These are phyloP conservation scores for Pestalotiopsis sp. DNA, from an alignment of 2,329 filamentous ascomycete species.

Conservation along the genomic window DNA sequence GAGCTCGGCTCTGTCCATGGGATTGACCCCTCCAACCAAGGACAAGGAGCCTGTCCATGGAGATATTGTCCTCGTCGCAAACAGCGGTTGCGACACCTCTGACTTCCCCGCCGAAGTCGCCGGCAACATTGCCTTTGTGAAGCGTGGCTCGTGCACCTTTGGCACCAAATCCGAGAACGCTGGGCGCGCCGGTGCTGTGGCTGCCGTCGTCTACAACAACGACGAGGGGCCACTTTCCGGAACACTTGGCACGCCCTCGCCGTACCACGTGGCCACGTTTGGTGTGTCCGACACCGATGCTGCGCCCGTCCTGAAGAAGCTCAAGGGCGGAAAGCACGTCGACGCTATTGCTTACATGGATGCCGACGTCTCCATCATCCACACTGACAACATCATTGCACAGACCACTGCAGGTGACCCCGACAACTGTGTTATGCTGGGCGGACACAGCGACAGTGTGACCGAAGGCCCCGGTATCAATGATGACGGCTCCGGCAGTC, in stretches of 20 bases:
- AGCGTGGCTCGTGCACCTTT: constrained; percentile 72
- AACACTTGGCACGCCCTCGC: constrained; percentile 66
- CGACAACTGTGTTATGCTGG: constrained; percentile 68
- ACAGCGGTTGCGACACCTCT: constrained; percentile 63
- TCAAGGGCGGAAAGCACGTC: constrained; percentile 54
- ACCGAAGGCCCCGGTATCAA: constrained; percentile 73
- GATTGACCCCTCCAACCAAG: constrained; percentile 68
- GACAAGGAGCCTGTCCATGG: constrained; percentile 62
- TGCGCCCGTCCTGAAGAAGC: constrained; percentile 53
- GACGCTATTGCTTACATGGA: constrained; percentile 63
- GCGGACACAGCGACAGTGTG: constrained; percentile 67
- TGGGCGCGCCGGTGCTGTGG: constrained; percentile 69
- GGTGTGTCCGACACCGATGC: constrained; percentile 66
- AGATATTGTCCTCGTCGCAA: constrained; percentile 61
- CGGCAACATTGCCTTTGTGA: constrained; percentile 72
- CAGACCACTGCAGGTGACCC: constrained; percentile 61
- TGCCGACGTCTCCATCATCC: constrained; percentile 55
- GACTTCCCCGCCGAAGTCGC: constrained; percentile 65
- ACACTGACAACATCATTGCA: constrained; percentile 64
- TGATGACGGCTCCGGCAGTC: constrained; percentile 72
- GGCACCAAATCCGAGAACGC: constrained; percentile 71
- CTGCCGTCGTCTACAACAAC: constrained; percentile 77
- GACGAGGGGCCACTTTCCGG: constrained; percentile 65
- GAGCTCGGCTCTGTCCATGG: constrained; percentile 58
- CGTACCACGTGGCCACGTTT: constrained; percentile 68